Conservation (phyloP, 2,329 filamentous ascomycete genomes). For the Penicillium sp. region DNA sequence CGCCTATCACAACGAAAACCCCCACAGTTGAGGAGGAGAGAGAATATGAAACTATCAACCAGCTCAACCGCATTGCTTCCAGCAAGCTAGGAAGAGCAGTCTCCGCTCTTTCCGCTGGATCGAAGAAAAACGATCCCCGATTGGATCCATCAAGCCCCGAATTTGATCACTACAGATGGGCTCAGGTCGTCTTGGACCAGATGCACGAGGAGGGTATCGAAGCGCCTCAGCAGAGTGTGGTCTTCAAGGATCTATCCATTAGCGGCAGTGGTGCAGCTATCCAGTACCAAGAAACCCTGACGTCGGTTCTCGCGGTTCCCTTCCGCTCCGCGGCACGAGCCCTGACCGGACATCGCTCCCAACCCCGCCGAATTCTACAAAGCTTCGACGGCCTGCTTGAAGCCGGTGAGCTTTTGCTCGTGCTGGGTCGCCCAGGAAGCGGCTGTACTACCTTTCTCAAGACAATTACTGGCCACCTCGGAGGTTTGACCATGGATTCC, state of each 20-base stretch:
- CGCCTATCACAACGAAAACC: slow-evolving; percentile 15
- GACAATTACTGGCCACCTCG: slow-evolving; percentile 72
- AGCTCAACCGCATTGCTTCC: slow-evolving; percentile 24
- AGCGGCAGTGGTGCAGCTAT: slow-evolving; percentile 26
- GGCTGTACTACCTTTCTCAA: slow-evolving; percentile 79
- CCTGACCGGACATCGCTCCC: slow-evolving; percentile 33
- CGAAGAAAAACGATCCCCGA: slow-evolving; percentile 17
- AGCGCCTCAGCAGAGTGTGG: slow-evolving; percentile 23
- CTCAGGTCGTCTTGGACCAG: slow-evolving; percentile 21
- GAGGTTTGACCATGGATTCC: slow-evolving; percentile 31
- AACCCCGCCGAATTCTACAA: slow-evolving; percentile 19
- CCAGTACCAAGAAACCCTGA: slow-evolving; percentile 26
- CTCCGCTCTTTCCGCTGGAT: slow-evolving; percentile 17
- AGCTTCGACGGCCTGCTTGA: slow-evolving; percentile 45
- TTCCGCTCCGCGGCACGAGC: slow-evolving; percentile 33
- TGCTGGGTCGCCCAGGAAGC: slow-evolving; percentile 40
- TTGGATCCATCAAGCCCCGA: slow-evolving; percentile 23
- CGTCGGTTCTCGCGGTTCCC: slow-evolving; percentile 22
- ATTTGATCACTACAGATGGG: slow-evolving; percentile 30
- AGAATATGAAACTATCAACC: slow-evolving; percentile 8
- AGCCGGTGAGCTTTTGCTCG: slow-evolving; percentile 46
- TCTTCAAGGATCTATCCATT: slow-evolving; percentile 26
- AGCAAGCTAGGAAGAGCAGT: slow-evolving; percentile 17
- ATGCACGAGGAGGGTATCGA: slow-evolving; percentile 24
- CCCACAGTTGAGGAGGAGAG: slow-evolving; percentile 15